Base-by-base conservation (phyloP, 768 basidiomycete species). In the Strobilomyces echinocephalus region DNA sequence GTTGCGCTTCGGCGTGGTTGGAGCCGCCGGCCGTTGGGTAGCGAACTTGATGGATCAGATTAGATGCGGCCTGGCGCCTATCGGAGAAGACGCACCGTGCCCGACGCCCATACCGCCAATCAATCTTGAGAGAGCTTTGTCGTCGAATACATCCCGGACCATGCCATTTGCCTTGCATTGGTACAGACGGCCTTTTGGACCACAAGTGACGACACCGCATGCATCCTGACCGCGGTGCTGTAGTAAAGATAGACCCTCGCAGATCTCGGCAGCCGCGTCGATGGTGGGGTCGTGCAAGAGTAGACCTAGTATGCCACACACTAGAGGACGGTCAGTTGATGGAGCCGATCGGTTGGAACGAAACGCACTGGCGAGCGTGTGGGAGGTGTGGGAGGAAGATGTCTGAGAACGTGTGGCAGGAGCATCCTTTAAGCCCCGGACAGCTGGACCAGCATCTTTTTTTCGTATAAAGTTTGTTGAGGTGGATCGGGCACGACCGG, bases 141-240 rank as follows among this genome's bases (percentile, higher is more conserved):
- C 76, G 68, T 98, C 95, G 70, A 98, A 93, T 55, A 98, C 87
- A 66, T 99, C 97, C 48, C 95, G 80, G 62, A 99, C 95, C 97
- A 99, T 98, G 41, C 97, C 97, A 66, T 98, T 99, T 26, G 93
- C 92, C 73, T 99, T 99, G 79, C 93, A 95, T 69, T 99, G 97
- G 71, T 88, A 97, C 67, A 99, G 88, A 41, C 94, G 84, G 26
- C 97, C 97, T 67, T 92, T 93, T 5, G 84, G 83, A 4, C 94
- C 97, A 69, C 97, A 95, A 33, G 97, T 99, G 54, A 99, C 86
- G 63, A 98, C 87, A 34, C 97, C 97, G 60, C 94, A 95, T 0
- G 97, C 97, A 77, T 99, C 97, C 70, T 99, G 95, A 12, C 95
- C 97, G 60, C 95, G 80, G 66, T 99, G 97, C 69, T 99, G 97